Evolutionary conservation across 2,329 filamentous ascomycete species (phyloP), one percentile per base, ranked within the genome.

Genomic region (Blastomyces parvus): DNA sequence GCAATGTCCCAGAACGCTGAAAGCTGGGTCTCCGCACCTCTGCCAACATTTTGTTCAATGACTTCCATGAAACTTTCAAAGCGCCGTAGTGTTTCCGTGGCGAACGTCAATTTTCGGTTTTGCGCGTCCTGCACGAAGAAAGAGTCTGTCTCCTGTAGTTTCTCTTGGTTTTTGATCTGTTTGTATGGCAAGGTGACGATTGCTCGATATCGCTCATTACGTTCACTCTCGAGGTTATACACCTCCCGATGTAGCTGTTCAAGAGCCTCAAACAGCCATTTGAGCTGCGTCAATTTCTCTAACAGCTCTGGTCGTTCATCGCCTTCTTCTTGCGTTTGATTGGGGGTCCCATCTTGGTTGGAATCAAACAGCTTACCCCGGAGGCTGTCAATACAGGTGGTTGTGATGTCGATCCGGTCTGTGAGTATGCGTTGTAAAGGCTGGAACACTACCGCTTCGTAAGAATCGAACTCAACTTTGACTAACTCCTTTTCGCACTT

Each of bases 1-100:
- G 92, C 93, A 70, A 97, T 96, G 72, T 99, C 94, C 94, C 94
- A 99, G 74, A 97, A 99, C 0, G 93, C 92, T 11, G 88, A 92
- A 2, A 97, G 83, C 76, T 97, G 94, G 62, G 91, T 85, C 73
- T 97, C 91, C 13, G 97, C 91, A 19, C 93, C 94, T 11, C 90
- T 86, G 25, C 87, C 86, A 27, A 96, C 92, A 62, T 94, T 94
- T 69, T 87, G 83, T 73, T 96, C 91, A 38, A 97, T 85, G 7
- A 94, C 85, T 57, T 83, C 82, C 68, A 90, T 83, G 72, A 97
- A 92, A 27, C 88, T 86, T 68, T 90, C 84, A 25, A 88, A 86
- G 14, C 94, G 86, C 67, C 85, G 82, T 40, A 92, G 79, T 0
- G 87, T 84, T 67, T 91, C 89, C 61, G 85, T 83, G 64, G 91